Conservation (phyloP, 345 rosid genomes). For the Tarenaya hassleriana region DNA sequence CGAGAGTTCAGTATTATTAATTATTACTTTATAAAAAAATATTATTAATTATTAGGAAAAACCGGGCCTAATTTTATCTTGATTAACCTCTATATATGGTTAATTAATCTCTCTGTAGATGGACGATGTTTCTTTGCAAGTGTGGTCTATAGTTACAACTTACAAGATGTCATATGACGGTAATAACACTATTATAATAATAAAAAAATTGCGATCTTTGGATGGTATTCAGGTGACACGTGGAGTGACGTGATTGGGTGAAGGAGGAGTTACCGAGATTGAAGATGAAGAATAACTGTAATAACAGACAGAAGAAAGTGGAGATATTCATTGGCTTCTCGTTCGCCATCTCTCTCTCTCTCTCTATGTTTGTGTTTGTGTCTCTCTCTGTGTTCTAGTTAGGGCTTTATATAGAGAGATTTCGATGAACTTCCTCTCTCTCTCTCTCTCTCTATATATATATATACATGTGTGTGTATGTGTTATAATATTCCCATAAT, state of each 20-base stretch:
- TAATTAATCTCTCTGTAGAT: too few species aligned
- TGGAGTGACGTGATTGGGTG: constrained; percentile 2
- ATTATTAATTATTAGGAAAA: neutral
- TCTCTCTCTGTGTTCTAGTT: too few species aligned
- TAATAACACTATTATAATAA: neutral
- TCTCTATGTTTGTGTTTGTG: neutral
- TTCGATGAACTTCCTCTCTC: too few species aligned
- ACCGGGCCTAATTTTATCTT: too few species aligned
- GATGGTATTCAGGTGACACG: neutral
- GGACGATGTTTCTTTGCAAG: too few species aligned
- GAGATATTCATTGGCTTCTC: constrained; percentile 18
- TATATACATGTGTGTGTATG: too few species aligned
- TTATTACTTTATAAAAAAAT: neutral
- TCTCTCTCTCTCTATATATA: too few species aligned
- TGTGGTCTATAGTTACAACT: too few species aligned
- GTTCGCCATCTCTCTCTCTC: constrained; percentile 29
- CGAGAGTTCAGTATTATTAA: neutral
- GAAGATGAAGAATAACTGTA: constrained; percentile 40
- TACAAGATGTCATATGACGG: too few species aligned
- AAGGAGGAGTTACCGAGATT: constrained; percentile 36
- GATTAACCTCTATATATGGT: too few species aligned
- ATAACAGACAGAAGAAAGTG: constrained; percentile 35
- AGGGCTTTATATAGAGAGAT: too few species aligned
- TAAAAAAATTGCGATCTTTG: neutral
- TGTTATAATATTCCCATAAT: too few species aligned